Evolutionary conservation across 495 filamentous ascomycete genomes (phyloP).

Genomic region (Aspergillus panamensis): DNA sequence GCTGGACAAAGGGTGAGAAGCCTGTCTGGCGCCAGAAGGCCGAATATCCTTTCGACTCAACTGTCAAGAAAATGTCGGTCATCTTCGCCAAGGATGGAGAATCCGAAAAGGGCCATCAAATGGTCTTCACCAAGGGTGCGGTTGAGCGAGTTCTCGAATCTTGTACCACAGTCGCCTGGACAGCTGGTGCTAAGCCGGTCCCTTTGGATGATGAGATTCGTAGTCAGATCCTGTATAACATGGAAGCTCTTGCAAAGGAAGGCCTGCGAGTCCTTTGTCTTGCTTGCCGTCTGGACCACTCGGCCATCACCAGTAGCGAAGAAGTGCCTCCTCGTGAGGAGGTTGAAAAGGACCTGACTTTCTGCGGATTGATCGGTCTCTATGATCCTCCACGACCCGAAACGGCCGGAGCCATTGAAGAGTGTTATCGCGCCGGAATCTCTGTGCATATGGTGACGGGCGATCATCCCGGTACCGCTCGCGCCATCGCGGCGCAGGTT

Average conservation of each 20-base stretch:
- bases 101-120: constrained; percentile 28
- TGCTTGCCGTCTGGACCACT: constrained; percentile 46
- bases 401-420: constrained; percentile 50
- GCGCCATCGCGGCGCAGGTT: constrained; percentile 61
- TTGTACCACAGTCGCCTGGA: constrained; percentile 52
- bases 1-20: constrained; percentile 47
- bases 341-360: constrained; percentile 57
- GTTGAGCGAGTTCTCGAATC: constrained; percentile 75
- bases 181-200: constrained; percentile 33
- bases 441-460: constrained; percentile 74
- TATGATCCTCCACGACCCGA: constrained; percentile 67
- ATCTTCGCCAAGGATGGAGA: constrained; percentile 46
- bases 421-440: constrained; percentile 65
- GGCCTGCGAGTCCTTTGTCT: constrained; percentile 64
- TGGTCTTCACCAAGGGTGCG: constrained; percentile 73
- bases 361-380: constrained; percentile 66
- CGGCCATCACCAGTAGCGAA: constrained; percentile 28
- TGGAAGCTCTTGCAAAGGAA: constrained; percentile 59
- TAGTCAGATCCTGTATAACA: constrained; percentile 56
- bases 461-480: constrained; percentile 63
- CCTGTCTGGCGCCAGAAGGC: constrained; percentile 54
- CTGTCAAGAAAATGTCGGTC: constrained; percentile 67
- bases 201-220: constrained; percentile 42
- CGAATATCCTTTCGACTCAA: constrained; percentile 66
- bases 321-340: constrained; percentile 49